Evolutionary conservation across 768 basidiomycete species (phyloP).

Genomic region (Tylopilus sp.): DNA sequence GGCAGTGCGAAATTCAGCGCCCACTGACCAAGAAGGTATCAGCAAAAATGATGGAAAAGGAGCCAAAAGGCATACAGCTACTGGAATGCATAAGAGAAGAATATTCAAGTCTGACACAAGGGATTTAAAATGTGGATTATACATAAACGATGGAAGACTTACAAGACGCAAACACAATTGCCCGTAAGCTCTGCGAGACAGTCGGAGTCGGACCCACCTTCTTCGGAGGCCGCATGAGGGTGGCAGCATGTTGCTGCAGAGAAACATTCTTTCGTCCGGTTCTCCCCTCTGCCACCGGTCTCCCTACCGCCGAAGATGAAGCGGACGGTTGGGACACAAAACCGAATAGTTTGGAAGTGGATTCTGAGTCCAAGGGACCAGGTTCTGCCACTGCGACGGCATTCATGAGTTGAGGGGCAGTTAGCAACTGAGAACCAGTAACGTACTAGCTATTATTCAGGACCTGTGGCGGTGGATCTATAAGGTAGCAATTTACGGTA

Average conservation of each 20-base stretch:
- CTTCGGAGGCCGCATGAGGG: conserved; percentile 37
- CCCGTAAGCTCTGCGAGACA: conserved; percentile 42
- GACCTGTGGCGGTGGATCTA: too few relatives aligned
- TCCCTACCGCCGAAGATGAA: conserved; percentile 15
- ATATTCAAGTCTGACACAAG: conserved; percentile 57
- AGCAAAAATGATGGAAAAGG: not conserved
- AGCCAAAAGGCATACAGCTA: conserved; percentile 46
- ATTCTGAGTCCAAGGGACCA: conserved; percentile 1
- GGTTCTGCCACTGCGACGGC: conserved; percentile 10
- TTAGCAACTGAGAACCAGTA: not conserved
- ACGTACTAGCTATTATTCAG: conserved; percentile 6
- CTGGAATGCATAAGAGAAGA: conserved; percentile 67
- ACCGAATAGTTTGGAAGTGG: conserved; percentile 3
- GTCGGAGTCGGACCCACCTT: conserved; percentile 42
- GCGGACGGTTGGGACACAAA: conserved; percentile 7
- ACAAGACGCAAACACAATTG: conserved; percentile 62
- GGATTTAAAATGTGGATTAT: conserved; percentile 1
- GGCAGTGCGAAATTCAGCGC: conserved; percentile 60
- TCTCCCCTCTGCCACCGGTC: not conserved
- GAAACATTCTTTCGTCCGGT: conserved; percentile 1
- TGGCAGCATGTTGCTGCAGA: conserved; percentile 21
- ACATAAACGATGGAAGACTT: conserved; percentile 9
- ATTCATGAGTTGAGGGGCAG: conserved; percentile 12
- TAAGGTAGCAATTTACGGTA: too few relatives aligned
- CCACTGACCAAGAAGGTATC: conserved; percentile 49